These are phyloP conservation scores for Oryza brachyantha DNA, from an alignment of 176 grass and related monocot genomes.

Conservation along the genomic window DNA sequence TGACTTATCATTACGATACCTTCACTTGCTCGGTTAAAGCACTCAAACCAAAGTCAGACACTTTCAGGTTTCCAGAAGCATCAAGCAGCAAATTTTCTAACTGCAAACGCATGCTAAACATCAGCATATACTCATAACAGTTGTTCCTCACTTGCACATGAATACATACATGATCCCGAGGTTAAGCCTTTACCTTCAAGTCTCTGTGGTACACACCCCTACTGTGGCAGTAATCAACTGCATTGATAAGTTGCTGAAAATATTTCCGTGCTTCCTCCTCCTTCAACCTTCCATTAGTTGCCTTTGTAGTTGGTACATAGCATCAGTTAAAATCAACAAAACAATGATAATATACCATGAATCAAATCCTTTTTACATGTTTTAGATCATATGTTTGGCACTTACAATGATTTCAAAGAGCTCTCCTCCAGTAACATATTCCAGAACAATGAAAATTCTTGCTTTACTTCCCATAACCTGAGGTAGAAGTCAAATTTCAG, in stretches of 20 bases:
- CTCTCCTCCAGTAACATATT: constrained; percentile 96
- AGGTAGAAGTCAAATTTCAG: constrained; percentile 21
- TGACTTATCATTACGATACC: constrained; percentile 40
- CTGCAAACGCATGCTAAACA: constrained; percentile 48
- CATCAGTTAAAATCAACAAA: constrained; percentile 6
- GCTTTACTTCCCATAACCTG: constrained; percentile 99
- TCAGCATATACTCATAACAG: constrained; percentile 23
- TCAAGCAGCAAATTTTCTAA: constrained; percentile 97
- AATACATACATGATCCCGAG: neutral
- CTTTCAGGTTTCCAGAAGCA: constrained; percentile 83
- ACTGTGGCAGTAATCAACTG: constrained; percentile 96
- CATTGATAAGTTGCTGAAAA: constrained; percentile 94
- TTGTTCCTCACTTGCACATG: neutral
- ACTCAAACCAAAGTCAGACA: constrained; percentile 97
- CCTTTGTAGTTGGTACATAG: constrained; percentile 28
- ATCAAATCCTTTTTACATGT: neutral
- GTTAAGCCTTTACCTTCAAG: constrained; percentile 62
- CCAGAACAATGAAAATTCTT: constrained; percentile 95
- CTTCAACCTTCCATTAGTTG: constrained; percentile 71
- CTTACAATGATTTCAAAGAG: constrained; percentile 99
- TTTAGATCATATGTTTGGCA: constrained; percentile 4
- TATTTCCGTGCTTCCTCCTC: constrained; percentile 93
- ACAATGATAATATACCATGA: constrained; percentile 11
- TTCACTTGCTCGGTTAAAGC: constrained; percentile 91
- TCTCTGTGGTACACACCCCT: constrained; percentile 97